Evolutionary conservation across 2,329 filamentous ascomycete species (phyloP).

Genomic region (Arthrobotrys conoides): DNA sequence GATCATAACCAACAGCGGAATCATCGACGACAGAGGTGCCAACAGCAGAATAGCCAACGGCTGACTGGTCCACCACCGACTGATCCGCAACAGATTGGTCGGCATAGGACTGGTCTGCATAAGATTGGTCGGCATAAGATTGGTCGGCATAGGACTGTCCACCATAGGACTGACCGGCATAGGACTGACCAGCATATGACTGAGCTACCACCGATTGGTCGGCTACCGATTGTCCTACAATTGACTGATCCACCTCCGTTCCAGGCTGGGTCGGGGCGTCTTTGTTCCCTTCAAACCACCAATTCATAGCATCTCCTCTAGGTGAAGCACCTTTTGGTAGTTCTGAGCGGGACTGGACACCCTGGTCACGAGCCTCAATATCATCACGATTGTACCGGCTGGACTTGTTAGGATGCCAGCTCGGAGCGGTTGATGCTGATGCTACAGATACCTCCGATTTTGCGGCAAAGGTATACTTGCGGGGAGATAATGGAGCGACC

Average conservation of each 20-base stretch:
- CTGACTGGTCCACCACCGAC: constrained; percentile 26
- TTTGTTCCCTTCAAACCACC: constrained; percentile 58
- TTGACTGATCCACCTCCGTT: constrained; percentile 51
- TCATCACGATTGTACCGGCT: constrained; percentile 43
- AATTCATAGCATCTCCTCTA: constrained; percentile 57
- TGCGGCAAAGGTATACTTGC: constrained; percentile 34
- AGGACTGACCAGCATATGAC: constrained; percentile 22
- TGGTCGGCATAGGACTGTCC: constrained; percentile 24
- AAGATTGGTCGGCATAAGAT: constrained; percentile 28
- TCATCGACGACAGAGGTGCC: constrained; percentile 27
- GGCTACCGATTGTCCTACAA: constrained; percentile 40
- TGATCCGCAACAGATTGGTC: constrained; percentile 27
- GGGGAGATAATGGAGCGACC: constrained; percentile 44
- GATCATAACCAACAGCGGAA: constrained; percentile 35
- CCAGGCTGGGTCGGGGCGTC: constrained; percentile 29
- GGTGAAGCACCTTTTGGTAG: constrained; percentile 33
- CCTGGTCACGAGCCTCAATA: constrained; percentile 48
- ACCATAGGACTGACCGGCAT: constrained; percentile 23
- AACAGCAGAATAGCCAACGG: constrained; percentile 30
- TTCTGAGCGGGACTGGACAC: constrained; percentile 50
- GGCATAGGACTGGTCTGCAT: constrained; percentile 39
- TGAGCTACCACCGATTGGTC: constrained; percentile 38
- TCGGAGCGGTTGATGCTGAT: constrained; percentile 48
- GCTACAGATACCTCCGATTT: constrained; percentile 54
- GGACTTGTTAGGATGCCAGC: constrained; percentile 58